These are phyloP conservation scores for Aspergillaceae sp. DNA, from an alignment of 2,329 filamentous ascomycete genomes.

Conservation along the genomic window DNA sequence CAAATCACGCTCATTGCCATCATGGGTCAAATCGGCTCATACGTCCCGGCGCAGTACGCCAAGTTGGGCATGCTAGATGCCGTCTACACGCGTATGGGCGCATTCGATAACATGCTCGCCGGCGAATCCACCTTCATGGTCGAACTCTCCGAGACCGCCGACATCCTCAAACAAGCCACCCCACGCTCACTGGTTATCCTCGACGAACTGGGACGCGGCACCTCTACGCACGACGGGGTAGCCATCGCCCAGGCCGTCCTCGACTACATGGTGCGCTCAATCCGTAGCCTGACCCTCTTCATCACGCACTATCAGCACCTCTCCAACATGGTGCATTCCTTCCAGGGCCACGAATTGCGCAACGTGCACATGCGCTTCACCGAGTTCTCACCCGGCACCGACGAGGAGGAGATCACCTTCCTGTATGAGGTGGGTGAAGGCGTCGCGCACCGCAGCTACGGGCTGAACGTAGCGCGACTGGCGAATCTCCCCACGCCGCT, in stretches of 20 bases:
- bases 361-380: slow-evolving; percentile 95
- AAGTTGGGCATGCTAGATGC: slow-evolving; percentile 76
- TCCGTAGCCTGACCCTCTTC: slow-evolving; percentile 75
- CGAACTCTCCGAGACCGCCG: slow-evolving; percentile 82
- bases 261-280: slow-evolving; percentile 67
- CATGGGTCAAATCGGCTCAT: slow-evolving; percentile 90
- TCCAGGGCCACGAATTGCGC: slow-evolving; percentile 56
- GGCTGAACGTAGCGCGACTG: slow-evolving; percentile 81
- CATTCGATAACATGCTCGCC: slow-evolving; percentile 89
- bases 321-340: slow-evolving; percentile 60
- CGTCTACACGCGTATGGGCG: slow-evolving; percentile 91
- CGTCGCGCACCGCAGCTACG: slow-evolving; percentile 88
- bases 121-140: slow-evolving; percentile 98
- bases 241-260: slow-evolving; percentile 91
- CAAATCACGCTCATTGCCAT: slow-evolving; percentile 85
- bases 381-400: slow-evolving; percentile 43
- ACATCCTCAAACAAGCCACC: slow-evolving; percentile 83
- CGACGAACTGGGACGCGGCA: slow-evolving; percentile 89
- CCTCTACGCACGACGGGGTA: slow-evolving; percentile 89
- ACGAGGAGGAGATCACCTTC: slow-evolving; percentile 81
- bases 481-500: slow-evolving; percentile 71
- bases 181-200: slow-evolving; percentile 79
- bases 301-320: slow-evolving; percentile 97
- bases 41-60: slow-evolving; percentile 72
- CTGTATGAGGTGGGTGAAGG: slow-evolving; percentile 87